phyloP scores from a whole-genome alignment of 257 asterid genomes.

The Solanum tarijense region DNA sequence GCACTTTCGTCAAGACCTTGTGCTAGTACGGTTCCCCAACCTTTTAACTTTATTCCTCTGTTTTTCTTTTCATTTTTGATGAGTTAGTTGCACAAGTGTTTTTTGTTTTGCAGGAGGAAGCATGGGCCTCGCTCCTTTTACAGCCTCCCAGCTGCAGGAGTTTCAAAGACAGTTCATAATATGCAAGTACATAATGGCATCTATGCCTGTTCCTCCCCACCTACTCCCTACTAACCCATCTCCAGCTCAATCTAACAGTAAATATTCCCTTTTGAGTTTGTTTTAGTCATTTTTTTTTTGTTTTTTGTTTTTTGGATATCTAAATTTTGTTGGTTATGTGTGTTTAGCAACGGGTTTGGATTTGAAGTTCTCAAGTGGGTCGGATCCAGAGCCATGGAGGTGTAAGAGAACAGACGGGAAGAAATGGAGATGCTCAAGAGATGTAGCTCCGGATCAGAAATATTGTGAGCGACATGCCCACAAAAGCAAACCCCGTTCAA shows the following conservation, averaged over 20 bases:
- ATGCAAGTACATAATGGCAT: conserved; percentile 43
- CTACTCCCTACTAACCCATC: conserved; percentile 21
- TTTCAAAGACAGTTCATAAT: conserved; percentile 53
- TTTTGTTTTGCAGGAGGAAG: conserved; percentile 13
- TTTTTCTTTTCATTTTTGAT: background rate
- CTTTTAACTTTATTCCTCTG: background rate
- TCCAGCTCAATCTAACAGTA: conserved; percentile 35
- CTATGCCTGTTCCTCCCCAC: conserved; percentile 51
- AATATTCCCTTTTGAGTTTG: background rate
- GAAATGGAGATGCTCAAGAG: conserved; percentile 55
- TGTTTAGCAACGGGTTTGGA: conserved; percentile 23
- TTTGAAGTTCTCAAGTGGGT: conserved; percentile 29
- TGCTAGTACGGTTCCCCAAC: background rate
- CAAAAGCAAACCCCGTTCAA: conserved; percentile 26
- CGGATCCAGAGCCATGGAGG: conserved; percentile 74
- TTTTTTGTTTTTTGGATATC: background rate
- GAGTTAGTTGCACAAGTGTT: background rate
- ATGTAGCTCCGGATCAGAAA: conserved; percentile 20
- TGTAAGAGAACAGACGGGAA: conserved; percentile 70
- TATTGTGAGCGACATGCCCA: conserved; percentile 29
- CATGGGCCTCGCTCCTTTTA: conserved; percentile 23
- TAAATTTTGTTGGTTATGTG: background rate
- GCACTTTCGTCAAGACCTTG: background rate
- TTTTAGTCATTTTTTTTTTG: background rate
- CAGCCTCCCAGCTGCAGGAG: conserved; percentile 56